These are phyloP conservation scores for Vanrija sp. DNA, from an alignment of 1,284 basidiomycete genomes.

Conservation along the genomic window DNA sequence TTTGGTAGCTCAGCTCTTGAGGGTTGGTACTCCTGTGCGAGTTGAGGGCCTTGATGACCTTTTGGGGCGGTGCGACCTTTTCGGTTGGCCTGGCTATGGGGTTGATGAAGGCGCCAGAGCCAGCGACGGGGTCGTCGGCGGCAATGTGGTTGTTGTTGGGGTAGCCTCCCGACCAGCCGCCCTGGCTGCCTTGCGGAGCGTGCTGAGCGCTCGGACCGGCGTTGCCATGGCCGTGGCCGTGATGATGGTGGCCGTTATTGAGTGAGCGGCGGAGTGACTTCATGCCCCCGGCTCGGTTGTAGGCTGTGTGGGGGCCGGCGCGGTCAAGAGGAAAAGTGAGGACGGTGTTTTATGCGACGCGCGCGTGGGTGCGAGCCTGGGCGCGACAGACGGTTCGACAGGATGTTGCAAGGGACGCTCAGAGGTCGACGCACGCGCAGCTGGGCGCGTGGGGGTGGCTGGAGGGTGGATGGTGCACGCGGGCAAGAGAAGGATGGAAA, in stretches of 20 bases:
- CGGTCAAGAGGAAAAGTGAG: too few species aligned
- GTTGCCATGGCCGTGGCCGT: conserved; percentile 9
- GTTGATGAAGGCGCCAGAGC: conserved; percentile 50
- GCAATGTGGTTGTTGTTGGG: not conserved
- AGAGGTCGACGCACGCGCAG: too few species aligned
- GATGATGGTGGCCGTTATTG: conserved; percentile 54
- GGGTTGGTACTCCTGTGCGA: conserved; percentile 69
- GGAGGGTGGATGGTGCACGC: not conserved
- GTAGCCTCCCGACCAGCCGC: conserved; percentile 34
- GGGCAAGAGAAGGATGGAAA: not conserved
- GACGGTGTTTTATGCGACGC: too few species aligned
- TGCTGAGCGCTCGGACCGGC: conserved; percentile 8
- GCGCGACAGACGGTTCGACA: too few species aligned
- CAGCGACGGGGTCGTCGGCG: conserved; percentile 13
- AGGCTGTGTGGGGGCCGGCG: too few species aligned
- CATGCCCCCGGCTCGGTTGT: conserved; percentile 52
- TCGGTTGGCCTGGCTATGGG: conserved; percentile 61
- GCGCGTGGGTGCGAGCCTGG: too few species aligned
- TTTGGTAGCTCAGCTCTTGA: conserved; percentile 83
- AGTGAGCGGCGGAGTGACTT: conserved; percentile 82
- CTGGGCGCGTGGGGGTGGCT: not conserved
- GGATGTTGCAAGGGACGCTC: too few species aligned
- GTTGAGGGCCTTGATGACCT: conserved; percentile 83
- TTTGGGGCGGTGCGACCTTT: conserved; percentile 79
- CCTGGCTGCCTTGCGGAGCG: conserved; percentile 44